A percentile compares a stretch with the other conserved stretches of the same genome.
Conservation (phyloP, 169 alveolate species). For the Plasmodium knowlesi region DNA sequence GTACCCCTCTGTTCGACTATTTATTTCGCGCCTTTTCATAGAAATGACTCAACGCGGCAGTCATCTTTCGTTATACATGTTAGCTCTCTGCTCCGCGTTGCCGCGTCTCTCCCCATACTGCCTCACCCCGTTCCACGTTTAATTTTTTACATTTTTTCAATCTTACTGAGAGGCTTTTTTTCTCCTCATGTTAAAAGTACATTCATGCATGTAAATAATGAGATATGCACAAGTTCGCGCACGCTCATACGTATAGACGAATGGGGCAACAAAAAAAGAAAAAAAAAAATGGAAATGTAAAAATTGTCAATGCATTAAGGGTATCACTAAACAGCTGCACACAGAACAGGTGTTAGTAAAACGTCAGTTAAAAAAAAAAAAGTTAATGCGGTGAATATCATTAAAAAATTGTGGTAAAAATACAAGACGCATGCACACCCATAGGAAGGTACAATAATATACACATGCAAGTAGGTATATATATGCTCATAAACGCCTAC, state of each 20-base stretch:
- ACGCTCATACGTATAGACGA: background rate
- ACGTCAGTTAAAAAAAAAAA: background rate
- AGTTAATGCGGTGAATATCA: background rate
- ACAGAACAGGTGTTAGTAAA: background rate
- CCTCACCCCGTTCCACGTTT: background rate
- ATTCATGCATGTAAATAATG: background rate
- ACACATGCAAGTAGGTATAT: background rate
- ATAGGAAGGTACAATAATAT: background rate
- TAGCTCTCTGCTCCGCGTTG: background rate
- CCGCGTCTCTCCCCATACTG: no score
- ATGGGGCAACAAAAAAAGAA: background rate
- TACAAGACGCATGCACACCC: background rate
- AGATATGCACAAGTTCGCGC: background rate
- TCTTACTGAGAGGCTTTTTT: background rate
- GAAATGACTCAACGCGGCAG: background rate
- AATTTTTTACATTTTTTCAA: background rate
- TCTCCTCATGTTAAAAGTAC: background rate
- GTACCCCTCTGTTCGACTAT: background rate
- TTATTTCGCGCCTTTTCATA: background rate
- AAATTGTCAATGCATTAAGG: background rate
- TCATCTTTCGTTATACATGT: background rate
- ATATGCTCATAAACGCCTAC: background rate
- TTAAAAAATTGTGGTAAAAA: background rate
- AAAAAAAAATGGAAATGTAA: background rate
- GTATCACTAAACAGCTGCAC: background rate